These are phyloP conservation scores for Aspergillus puulaauensis DNA, from an alignment of 2,329 filamentous ascomycete species.

Conservation along the genomic window DNA sequence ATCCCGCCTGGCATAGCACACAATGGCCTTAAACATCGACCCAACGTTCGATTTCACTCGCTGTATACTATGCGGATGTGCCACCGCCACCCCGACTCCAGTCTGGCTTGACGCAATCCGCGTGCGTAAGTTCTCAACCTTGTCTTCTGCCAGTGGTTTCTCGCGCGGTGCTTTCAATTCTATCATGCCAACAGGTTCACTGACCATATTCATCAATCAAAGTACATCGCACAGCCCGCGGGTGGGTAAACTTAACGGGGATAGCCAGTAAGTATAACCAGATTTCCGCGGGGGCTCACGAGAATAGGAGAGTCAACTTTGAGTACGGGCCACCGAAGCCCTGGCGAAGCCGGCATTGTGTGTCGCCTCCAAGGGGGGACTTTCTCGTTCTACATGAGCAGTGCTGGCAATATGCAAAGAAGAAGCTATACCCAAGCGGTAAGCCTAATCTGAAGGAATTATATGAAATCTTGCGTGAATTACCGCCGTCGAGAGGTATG, in stretches of 20 bases:
- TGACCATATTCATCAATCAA: background rate
- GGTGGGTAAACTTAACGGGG: background rate
- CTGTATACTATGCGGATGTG: constrained; percentile 3
- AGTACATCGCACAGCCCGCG: background rate
- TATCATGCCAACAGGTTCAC: too few relatives aligned
- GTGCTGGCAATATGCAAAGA: background rate
- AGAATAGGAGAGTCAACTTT: background rate
- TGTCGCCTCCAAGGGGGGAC: background rate
- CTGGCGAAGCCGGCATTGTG: background rate
- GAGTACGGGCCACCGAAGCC: background rate
- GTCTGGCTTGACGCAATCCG: background rate
- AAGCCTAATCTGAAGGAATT: background rate
- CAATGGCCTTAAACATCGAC: background rate
- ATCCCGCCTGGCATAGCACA: background rate
- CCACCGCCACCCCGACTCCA: background rate
- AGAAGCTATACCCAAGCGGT: background rate
- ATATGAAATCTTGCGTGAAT: background rate
- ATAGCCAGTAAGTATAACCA: background rate
- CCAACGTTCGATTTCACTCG: background rate
- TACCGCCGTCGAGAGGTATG: background rate
- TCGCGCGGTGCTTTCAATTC: too few relatives aligned
- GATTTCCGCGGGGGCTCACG: background rate
- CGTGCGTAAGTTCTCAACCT: background rate
- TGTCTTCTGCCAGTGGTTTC: background rate
- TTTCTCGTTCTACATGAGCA: background rate